A percentile compares a stretch with the other conserved stretches of the same genome.
Conservation (phyloP, 106 monocot genomes). For the Allium fistulosum region DNA sequence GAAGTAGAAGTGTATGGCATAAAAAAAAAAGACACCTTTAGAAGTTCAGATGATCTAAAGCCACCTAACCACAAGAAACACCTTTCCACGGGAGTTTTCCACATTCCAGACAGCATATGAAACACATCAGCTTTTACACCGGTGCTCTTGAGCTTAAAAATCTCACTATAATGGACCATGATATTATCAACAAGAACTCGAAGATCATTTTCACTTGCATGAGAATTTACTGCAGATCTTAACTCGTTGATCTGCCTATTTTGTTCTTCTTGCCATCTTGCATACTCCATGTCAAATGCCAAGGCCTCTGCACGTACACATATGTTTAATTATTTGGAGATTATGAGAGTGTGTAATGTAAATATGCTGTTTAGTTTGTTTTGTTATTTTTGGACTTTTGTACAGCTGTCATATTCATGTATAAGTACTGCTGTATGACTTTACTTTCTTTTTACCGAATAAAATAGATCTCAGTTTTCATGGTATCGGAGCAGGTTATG, state of each 20-base stretch:
- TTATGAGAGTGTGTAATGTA: no score
- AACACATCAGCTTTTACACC: conserved; percentile 83
- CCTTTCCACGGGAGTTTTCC: conserved; percentile 84
- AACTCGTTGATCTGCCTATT: conserved; percentile 50
- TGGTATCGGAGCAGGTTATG: no score
- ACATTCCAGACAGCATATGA: conserved; percentile 82
- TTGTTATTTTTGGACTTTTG: no score
- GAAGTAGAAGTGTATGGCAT: no score
- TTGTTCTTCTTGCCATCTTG: conserved; percentile 83
- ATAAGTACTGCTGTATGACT: no score
- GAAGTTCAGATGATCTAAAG: conserved; percentile 76
- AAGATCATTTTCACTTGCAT: conserved; percentile 59
- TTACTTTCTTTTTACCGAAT: no score
- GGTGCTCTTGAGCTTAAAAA: conserved; percentile 57
- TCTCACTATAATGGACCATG: conserved; percentile 56
- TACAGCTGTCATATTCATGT: no score
- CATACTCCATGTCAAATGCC: conserved; percentile 80
- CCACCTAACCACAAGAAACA: conserved; percentile 89
- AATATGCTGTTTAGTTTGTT: no score
- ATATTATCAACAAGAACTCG: conserved; percentile 48
- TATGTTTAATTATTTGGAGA: neutral
- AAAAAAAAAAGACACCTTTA: conserved; percentile 35
- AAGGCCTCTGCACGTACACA: conserved; percentile 45
- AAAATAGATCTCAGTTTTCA: no score
- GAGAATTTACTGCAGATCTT: conserved; percentile 49